Evolutionary conservation across 352 stramenopile genomes (phyloP).

Genomic region (Globisporangium nodosum): DNA sequence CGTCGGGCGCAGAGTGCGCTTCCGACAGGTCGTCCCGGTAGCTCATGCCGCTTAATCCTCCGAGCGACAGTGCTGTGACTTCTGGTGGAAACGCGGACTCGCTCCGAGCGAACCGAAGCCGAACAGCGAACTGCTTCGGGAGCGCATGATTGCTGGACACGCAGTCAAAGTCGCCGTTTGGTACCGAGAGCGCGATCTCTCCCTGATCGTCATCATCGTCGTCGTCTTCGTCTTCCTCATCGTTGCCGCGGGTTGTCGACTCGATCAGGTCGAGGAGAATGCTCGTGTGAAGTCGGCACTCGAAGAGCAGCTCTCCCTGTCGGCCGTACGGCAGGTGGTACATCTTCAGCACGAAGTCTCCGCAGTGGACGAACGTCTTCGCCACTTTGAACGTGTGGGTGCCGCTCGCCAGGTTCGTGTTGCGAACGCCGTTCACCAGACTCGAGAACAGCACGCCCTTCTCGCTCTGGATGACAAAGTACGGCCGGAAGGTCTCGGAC

Average conservation of each 20-base stretch:
- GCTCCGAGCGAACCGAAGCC: constrained; percentile 48
- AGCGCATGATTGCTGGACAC: constrained; percentile 66
- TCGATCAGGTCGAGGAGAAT: constrained; percentile 62
- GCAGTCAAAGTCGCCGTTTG: constrained; percentile 78
- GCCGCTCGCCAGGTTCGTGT: constrained; percentile 49
- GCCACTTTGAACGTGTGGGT: constrained; percentile 61
- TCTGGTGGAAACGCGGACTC: constrained; percentile 44
- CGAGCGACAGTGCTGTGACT: constrained; percentile 17
- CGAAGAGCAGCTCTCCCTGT: constrained; percentile 78
- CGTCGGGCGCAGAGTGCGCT: background rate
- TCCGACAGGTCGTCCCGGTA: constrained; percentile 1
- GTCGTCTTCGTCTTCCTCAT: constrained; percentile 6
- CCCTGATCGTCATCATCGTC: constrained; percentile 21
- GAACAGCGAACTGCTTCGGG: constrained; percentile 58
- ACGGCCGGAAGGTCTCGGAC: constrained; percentile 47
- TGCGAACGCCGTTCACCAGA: constrained; percentile 73
- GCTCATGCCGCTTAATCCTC: constrained; percentile 18
- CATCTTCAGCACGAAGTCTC: constrained; percentile 78
- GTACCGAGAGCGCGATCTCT: constrained; percentile 43
- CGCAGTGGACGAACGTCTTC: constrained; percentile 54
- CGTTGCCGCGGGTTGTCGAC: background rate
- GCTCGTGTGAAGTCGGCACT: constrained; percentile 63
- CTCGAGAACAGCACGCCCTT: constrained; percentile 85
- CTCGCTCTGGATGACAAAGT: constrained; percentile 85
- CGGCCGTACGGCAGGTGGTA: constrained; percentile 84